phyloP scores from a whole-genome alignment of 2,329 filamentous ascomycete species.

The Nigrospora osmanthi region DNA sequence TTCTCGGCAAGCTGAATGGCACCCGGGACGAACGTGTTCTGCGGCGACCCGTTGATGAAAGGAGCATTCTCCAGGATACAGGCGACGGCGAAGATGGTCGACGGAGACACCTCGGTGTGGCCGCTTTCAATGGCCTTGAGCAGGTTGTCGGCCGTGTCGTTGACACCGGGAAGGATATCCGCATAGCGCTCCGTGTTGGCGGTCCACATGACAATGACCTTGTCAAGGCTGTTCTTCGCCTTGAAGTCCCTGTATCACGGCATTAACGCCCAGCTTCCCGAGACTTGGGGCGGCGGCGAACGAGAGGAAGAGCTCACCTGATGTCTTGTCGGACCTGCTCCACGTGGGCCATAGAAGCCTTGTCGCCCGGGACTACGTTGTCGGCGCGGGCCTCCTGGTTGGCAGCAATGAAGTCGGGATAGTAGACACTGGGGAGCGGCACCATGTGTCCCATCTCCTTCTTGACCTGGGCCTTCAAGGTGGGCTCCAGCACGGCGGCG shows the following conservation, averaged over 20 bases:
- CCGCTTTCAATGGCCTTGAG: slow-evolving; percentile 79
- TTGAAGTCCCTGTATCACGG: slow-evolving; percentile 67
- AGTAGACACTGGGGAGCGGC: slow-evolving; percentile 92
- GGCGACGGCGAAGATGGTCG: slow-evolving; percentile 91
- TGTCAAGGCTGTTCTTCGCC: slow-evolving; percentile 74
- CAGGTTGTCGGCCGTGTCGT: slow-evolving; percentile 94
- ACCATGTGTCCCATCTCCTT: slow-evolving; percentile 90
- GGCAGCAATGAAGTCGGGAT: slow-evolving; percentile 97
- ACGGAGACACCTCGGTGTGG: slow-evolving; percentile 87
- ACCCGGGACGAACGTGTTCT: slow-evolving; percentile 97
- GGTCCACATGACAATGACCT: slow-evolving; percentile 96
- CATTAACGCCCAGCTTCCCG: no score
- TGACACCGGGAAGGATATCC: slow-evolving; percentile 79
- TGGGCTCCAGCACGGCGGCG: slow-evolving; percentile 90
- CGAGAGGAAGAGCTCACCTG: slow-evolving; percentile 40
- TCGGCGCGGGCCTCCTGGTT: slow-evolving; percentile 97
- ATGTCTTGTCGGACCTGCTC: slow-evolving; percentile 92
- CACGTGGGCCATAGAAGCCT: slow-evolving; percentile 80
- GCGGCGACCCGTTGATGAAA: slow-evolving; percentile 98
- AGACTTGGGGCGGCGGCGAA: no score
- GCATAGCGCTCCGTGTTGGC: slow-evolving; percentile 98
- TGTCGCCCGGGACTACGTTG: slow-evolving; percentile 76
- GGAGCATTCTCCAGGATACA: slow-evolving; percentile 83
- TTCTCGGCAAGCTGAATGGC: slow-evolving; percentile 82
- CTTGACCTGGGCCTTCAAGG: slow-evolving; percentile 78